These are phyloP conservation scores for Phytophthora sojae DNA, from an alignment of 352 stramenopile species.

Conservation along the genomic window DNA sequence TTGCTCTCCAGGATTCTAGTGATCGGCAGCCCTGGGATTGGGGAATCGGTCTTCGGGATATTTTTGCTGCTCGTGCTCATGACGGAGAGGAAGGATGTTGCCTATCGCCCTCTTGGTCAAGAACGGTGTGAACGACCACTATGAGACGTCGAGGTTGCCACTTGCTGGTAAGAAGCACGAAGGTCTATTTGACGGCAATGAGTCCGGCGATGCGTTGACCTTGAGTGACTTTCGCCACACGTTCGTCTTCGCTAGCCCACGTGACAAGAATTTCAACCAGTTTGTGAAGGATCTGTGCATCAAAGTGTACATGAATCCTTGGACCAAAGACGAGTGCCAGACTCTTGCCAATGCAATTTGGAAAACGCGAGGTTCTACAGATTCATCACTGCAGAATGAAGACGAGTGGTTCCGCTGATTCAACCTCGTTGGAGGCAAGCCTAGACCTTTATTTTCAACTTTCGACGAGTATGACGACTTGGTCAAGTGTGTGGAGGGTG, in stretches of 20 bases:
- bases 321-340: conserved; percentile 36
- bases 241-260: conserved; percentile 36
- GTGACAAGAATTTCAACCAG: conserved; percentile 25
- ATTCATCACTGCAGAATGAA: background rate
- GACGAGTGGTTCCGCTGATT: conserved; percentile 27
- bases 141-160: conserved; percentile 1
- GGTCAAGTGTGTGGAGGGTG: background rate
- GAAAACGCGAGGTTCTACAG: conserved; percentile 6
- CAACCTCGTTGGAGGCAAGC: conserved; percentile 36
- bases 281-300: conserved; percentile 35
- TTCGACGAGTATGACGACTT: conserved; percentile 15
- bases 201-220: background rate
- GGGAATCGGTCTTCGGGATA: conserved; percentile 30
- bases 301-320: conserved; percentile 43
- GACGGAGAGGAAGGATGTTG: conserved; percentile 32
- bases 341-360: conserved; percentile 20
- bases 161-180: conserved; percentile 11
- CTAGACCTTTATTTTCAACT: conserved; percentile 34
- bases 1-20: conserved; percentile 11
- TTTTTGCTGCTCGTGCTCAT: conserved; percentile 34
- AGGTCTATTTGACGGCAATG: conserved; percentile 26
- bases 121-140: background rate
- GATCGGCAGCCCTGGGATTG: conserved; percentile 28
- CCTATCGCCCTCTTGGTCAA: conserved; percentile 13
- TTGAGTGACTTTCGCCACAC: background rate